Conservation (phyloP, 2,329 filamentous ascomycete species). For the Fusarium poae region DNA sequence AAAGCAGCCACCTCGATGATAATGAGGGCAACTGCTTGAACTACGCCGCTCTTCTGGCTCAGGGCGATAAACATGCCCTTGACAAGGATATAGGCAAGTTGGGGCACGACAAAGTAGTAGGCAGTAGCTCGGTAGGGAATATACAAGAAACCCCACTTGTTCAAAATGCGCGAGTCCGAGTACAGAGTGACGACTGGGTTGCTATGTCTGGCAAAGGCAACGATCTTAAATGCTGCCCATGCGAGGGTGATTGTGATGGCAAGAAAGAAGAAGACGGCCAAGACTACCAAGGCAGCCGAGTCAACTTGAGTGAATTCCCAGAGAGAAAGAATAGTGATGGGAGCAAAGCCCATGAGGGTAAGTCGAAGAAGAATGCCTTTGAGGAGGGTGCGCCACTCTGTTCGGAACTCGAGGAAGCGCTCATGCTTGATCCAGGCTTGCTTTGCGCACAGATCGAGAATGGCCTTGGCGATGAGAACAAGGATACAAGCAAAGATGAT, state of each 20-base stretch:
- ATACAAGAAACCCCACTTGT: constrained; percentile 98
- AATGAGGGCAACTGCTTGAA: constrained; percentile 86
- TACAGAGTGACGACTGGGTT: constrained; percentile 97
- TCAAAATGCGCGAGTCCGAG: constrained; percentile 88
- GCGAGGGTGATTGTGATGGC: constrained; percentile 80
- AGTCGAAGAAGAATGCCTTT: constrained; percentile 94
- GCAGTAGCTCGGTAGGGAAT: constrained; percentile 95
- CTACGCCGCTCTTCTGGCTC: constrained; percentile 75
- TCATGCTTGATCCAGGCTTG: constrained; percentile 82
- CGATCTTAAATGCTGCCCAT: constrained; percentile 90
- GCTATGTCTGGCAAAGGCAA: constrained; percentile 92
- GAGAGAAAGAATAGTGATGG: constrained; percentile 88
- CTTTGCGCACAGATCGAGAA: constrained; percentile 81
- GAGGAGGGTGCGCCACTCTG: constrained; percentile 90
- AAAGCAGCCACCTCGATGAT: constrained; percentile 84
- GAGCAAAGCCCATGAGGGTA: constrained; percentile 89
- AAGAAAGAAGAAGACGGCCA: constrained; percentile 90
- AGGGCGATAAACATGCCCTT: constrained; percentile 92
- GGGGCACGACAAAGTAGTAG: constrained; percentile 91
- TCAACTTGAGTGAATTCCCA: constrained; percentile 93
- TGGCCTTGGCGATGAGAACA: constrained; percentile 82
- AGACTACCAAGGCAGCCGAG: constrained; percentile 84
- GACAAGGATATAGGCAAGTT: constrained; percentile 80
- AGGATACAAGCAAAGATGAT: constrained; percentile 78
- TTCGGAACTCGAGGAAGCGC: constrained; percentile 92